Evolutionary conservation across 2,329 filamentous ascomycete species (phyloP).

Genomic region (Fusarium verticillioides): DNA sequence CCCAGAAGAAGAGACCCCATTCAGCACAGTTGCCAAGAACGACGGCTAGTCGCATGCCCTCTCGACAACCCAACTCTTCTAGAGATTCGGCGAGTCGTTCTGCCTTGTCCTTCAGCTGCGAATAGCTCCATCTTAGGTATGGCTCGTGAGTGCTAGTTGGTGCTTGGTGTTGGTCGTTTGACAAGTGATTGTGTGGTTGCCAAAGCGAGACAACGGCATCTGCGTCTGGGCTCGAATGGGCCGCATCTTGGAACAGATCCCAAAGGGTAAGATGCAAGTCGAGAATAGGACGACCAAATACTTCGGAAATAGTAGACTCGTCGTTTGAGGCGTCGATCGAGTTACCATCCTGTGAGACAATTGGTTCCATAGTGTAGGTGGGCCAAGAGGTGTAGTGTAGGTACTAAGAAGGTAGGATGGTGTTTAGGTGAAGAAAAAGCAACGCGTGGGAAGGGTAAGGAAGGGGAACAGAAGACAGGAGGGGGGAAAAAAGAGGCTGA

Average conservation of each 20-base stretch:
- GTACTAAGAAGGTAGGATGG: background rate
- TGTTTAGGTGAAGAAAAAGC: background rate
- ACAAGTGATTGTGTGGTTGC: conserved; percentile 39
- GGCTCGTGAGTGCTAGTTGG: background rate
- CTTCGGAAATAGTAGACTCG: conserved; percentile 39
- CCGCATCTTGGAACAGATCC: conserved; percentile 48
- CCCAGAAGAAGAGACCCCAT: conserved; percentile 54
- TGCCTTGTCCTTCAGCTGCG: conserved; percentile 39
- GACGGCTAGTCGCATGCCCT: conserved; percentile 47
- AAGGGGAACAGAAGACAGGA: background rate
- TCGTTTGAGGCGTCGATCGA: background rate
- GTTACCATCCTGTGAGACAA: conserved; percentile 14
- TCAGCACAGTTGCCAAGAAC: conserved; percentile 53
- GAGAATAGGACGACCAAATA: conserved; percentile 42
- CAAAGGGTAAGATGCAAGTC: conserved; percentile 48
- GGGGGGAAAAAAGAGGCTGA: conserved; percentile 30
- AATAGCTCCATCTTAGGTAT: conserved; percentile 48
- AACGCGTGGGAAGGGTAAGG: background rate
- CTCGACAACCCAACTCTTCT: conserved; percentile 36
- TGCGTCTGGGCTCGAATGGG: conserved; percentile 43
- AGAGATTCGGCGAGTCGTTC: conserved; percentile 44
- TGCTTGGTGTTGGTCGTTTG: background rate
- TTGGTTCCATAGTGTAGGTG: conserved; percentile 19
- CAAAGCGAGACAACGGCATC: conserved; percentile 53
- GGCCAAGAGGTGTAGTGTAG: background rate